Percentiles rank a stretch among this genome's conserved stretches.
These are phyloP conservation scores for Quercus robur DNA, from an alignment of 306 rosid genomes.

Conservation along the genomic window DNA sequence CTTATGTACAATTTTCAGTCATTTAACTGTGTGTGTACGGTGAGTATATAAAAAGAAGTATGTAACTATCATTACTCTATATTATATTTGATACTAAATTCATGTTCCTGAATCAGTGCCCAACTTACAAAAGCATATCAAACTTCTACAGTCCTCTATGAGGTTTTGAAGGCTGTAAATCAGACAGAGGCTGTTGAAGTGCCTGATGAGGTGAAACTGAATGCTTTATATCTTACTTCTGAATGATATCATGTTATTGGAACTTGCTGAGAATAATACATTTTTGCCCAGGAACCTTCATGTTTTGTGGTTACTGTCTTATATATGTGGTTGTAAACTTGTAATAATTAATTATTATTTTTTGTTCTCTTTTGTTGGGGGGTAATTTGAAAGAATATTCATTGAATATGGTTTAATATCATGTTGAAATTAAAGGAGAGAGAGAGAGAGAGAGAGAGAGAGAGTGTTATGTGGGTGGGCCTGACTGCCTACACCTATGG, in stretches of 20 bases:
- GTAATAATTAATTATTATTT: not conserved
- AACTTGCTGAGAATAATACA: not conserved
- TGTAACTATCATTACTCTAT: too few species aligned
- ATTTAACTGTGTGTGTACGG: too few species aligned
- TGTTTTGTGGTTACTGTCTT: not conserved
- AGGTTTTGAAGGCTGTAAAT: constrained; percentile 90
- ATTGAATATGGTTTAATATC: too few species aligned
- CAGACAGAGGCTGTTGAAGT: constrained; percentile 73
- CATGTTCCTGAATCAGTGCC: constrained; percentile 52
- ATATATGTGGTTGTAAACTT: not conserved
- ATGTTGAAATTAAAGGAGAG: too few species aligned
- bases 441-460: too few species aligned
- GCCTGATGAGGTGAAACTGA: constrained; percentile 65
- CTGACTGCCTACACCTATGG: too few species aligned
- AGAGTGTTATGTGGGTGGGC: too few species aligned
- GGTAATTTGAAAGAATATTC: not conserved
- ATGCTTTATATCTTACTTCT: not conserved
- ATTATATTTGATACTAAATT: constrained; percentile 5
- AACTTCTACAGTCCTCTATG: constrained; percentile 88
- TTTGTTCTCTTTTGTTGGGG: constrained; percentile 2
- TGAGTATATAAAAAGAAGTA: too few species aligned
- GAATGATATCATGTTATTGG: not conserved
- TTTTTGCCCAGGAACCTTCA: not conserved
- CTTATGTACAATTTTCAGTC: too few species aligned
- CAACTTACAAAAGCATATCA: constrained; percentile 92